These are phyloP conservation scores for Cenchrus fungigraminus DNA, from an alignment of 176 grass and related monocot genomes.

Conservation along the genomic window DNA sequence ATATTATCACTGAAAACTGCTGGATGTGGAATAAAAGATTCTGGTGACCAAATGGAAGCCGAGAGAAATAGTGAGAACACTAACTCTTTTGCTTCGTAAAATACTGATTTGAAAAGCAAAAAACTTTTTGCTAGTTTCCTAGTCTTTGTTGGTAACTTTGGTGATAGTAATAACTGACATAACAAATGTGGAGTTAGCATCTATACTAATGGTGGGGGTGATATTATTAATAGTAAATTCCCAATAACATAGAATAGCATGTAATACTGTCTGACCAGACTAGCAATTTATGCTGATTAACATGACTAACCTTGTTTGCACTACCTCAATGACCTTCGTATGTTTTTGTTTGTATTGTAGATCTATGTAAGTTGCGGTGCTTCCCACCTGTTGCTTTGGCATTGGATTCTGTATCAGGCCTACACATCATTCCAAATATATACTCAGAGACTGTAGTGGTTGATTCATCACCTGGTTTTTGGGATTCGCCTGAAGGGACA, in stretches of 20 bases:
- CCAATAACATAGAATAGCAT: background rate
- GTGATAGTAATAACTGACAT: slow-evolving; percentile 25
- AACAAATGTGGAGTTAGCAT: slow-evolving; percentile 21
- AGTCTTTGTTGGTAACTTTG: background rate
- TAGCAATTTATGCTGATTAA: background rate
- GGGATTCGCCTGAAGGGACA: slow-evolving; percentile 65
- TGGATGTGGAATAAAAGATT: slow-evolving; percentile 90
- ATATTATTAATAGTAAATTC: slow-evolving; percentile 2
- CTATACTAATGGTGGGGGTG: background rate
- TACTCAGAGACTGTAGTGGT: slow-evolving; percentile 77
- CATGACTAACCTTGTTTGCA: slow-evolving; percentile 14
- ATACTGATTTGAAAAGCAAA: background rate
- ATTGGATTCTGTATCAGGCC: slow-evolving; percentile 86
- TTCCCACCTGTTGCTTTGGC: slow-evolving; percentile 88
- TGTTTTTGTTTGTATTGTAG: slow-evolving; percentile 50
- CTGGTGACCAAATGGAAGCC: slow-evolving; percentile 65
- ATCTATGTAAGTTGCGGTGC: slow-evolving; percentile 89
- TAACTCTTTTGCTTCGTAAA: slow-evolving; percentile 26
- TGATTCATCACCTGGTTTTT: slow-evolving; percentile 88
- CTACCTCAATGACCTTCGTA: slow-evolving; percentile 13
- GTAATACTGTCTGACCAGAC: slow-evolving; percentile 1
- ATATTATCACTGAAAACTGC: slow-evolving; percentile 70
- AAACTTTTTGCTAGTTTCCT: slow-evolving; percentile 1
- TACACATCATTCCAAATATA: slow-evolving; percentile 86
- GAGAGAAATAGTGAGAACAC: slow-evolving; percentile 82